A percentile compares a stretch with the other conserved stretches of the same genome.
phyloP scores from a whole-genome alignment of 164 flowering plant genomes.

The Chloranthus sessilifolius region DNA sequence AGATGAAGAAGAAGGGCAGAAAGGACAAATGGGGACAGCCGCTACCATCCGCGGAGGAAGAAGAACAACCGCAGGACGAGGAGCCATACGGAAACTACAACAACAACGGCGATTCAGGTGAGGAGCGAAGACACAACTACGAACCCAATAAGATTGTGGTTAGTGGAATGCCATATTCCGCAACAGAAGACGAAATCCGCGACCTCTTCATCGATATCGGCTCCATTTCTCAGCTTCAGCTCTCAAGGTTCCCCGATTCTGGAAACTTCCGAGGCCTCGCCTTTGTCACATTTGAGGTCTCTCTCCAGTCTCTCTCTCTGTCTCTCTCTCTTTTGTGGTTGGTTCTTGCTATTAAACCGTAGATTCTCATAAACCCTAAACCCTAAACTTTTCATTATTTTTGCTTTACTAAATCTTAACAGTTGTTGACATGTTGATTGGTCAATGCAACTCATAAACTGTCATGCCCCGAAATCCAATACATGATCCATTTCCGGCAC shows the following conservation, averaged over 20 bases:
- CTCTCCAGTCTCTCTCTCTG: neutral
- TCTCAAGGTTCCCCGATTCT: slow-evolving; percentile 15
- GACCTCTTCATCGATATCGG: slow-evolving; percentile 6
- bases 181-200: slow-evolving; percentile 7
- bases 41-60: neutral
- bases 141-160: slow-evolving; percentile 8
- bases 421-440: neutral
- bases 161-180: slow-evolving; percentile 13
- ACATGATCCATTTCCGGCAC: too few species aligned
- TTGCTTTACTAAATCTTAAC: neutral
- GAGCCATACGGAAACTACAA: too few species aligned
- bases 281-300: slow-evolving; percentile 6
- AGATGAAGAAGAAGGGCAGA: slow-evolving; percentile 11
- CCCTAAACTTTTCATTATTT: neutral
- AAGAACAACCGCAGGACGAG: neutral
- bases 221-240: slow-evolving; percentile 13
- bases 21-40: slow-evolving; percentile 14
- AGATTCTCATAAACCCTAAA: neutral
- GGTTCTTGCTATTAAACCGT: too few species aligned
- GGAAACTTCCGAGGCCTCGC: slow-evolving; percentile 15
- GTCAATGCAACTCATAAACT: too few species aligned
- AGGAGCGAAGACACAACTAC: neutral
- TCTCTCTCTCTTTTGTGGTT: too few species aligned
- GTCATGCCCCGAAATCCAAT: too few species aligned
- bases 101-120: neutral